phyloP scores from a whole-genome alignment of 208 protist genomes.

The Strigomonas galati region DNA sequence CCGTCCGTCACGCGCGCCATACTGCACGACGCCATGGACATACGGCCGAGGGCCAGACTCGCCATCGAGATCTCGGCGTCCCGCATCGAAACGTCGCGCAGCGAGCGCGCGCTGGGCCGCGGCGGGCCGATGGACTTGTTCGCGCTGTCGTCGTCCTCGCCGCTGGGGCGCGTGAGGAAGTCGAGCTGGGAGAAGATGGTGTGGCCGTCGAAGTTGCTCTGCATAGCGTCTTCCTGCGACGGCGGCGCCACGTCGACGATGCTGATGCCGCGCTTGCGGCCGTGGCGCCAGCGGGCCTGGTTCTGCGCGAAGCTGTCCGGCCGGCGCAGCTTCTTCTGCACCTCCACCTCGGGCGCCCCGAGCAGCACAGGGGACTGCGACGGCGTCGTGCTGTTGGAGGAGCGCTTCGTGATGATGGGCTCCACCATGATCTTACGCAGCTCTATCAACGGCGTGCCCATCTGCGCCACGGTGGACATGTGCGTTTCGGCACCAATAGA shows the following conservation, averaged over 20 bases:
- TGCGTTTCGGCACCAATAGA: too few species aligned
- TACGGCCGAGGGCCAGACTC: constrained; percentile 37
- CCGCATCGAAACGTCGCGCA: neutral
- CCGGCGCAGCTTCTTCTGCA: constrained; percentile 38
- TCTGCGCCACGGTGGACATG: neutral
- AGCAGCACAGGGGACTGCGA: constrained; percentile 45
- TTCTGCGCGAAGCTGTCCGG: constrained; percentile 15
- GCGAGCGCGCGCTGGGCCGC: constrained; percentile 1
- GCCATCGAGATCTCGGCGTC: constrained; percentile 26
- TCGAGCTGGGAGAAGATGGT: constrained; percentile 11
- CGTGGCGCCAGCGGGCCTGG: constrained; percentile 14
- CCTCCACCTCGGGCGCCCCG: constrained; percentile 47
- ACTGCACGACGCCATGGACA: constrained; percentile 64
- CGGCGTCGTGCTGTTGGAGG: constrained; percentile 24
- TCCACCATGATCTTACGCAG: constrained; percentile 6
- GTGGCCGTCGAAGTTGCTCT: constrained; percentile 1
- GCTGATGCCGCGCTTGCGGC: constrained; percentile 11
- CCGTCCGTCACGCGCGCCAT: constrained; percentile 50
- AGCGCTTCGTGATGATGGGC: constrained; percentile 8
- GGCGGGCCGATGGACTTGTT: neutral
- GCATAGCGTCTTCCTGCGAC: neutral
- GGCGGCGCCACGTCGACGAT: constrained; percentile 1
- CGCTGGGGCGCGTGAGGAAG: neutral
- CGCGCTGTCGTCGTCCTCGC: neutral
- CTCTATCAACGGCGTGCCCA: neutral